Evolutionary conservation across 306 rosid species (phyloP), one percentile per base, ranked within the genome.

Genomic region (Sindora glabra): DNA sequence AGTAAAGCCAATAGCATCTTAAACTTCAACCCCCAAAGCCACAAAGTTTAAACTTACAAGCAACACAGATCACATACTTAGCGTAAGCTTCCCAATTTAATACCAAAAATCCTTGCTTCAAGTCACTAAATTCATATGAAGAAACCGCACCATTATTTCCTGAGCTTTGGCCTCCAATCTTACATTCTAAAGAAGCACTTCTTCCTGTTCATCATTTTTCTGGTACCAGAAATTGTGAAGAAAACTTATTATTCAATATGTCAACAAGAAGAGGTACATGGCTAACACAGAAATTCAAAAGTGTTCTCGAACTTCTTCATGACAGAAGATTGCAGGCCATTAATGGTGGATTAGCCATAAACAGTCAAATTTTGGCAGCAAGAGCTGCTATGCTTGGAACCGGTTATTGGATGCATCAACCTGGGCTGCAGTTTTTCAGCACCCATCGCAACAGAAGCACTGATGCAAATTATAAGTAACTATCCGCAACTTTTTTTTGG

Each of bases 51-150:
- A 33, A 52, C 82, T 59, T 76, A 25, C 74, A 80, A 76, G 85
- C 27, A 76, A 76, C 74, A 32, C 56, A 37, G 32, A n/a, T 49
- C 6, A 46, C 36, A 36, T 29, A 23, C 27, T 25, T 63, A 26
- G 33, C 72, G 57, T 67, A 50, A 69, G 68, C 41, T 68, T 56
- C 58, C 69, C 37, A 10, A 19, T 61, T 21, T 48, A 40, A 42
- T 12, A 8, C 62, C 54, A 3, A 37, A 42, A 44, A 18, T 5
- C 59, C 53, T 75, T 56, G 38, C 79, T 76, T 64, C 58, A 33
- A 64, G 85, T 49, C 62, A 64, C 69, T 65, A 72, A 75, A 73
- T 69, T 56, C 73, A 69, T 48, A 13, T 13, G 36, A 30, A 57
- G 48, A 57, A 10, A 26, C 50, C 45, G 34, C 48, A 21, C 52